phyloP scores from a whole-genome alignment of 1,139 yeast genomes.

The Yamadazyma pseudoaaseri region DNA sequence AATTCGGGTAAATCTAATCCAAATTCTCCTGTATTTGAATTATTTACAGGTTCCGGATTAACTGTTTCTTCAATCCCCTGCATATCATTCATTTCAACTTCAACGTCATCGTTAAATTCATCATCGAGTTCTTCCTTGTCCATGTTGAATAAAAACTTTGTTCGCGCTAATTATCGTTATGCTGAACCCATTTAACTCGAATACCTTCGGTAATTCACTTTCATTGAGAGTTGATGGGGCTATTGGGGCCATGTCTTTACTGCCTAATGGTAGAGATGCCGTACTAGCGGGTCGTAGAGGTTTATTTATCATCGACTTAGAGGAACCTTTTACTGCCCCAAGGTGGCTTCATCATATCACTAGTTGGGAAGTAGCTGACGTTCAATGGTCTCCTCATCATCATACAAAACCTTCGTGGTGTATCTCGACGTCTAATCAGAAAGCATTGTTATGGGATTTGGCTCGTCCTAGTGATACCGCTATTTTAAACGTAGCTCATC shows the following conservation, averaged over 20 bases:
- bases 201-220: constrained; percentile 75
- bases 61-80: neutral
- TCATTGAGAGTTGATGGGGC: constrained; percentile 89
- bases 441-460: constrained; percentile 92
- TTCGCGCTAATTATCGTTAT: no score
- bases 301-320: constrained; percentile 82
- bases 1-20: constrained; percentile 60
- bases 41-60: neutral
- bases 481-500: constrained; percentile 81
- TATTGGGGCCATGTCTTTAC: constrained; percentile 88
- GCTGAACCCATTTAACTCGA: constrained; percentile 36
- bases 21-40: constrained; percentile 5
- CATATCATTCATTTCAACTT: constrained; percentile 2
- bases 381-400: constrained; percentile 94
- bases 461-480: constrained; percentile 75
- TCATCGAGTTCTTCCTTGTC: constrained; percentile 20
- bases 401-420: constrained; percentile 84
- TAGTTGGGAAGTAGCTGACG: constrained; percentile 98
- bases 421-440: constrained; percentile 90
- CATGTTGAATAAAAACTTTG: no score
- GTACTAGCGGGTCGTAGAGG: constrained; percentile 91
- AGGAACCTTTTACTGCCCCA: constrained; percentile 94
- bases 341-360: constrained; percentile 90
- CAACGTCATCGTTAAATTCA: constrained; percentile 27
- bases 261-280: constrained; percentile 92